These are phyloP conservation scores for Gossypium herbaceum DNA, from an alignment of 345 rosid genomes.

Conservation along the genomic window DNA sequence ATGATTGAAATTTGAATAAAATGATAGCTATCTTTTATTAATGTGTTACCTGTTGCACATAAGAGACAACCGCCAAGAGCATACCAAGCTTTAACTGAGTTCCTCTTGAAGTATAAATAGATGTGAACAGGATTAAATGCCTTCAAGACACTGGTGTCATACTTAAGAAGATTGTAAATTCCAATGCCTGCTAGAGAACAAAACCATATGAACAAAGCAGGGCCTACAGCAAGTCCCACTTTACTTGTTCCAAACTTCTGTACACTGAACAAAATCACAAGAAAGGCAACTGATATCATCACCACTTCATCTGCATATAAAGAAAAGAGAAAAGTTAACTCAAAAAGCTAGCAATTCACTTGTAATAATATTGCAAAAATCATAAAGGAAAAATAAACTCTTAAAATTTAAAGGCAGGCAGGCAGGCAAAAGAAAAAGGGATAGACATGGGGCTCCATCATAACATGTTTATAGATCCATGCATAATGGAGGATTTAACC, in stretches of 20 bases:
- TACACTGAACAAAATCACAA: conserved; percentile 87
- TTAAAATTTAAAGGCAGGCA: not conserved
- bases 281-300: conserved; percentile 89
- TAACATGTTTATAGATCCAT: not conserved
- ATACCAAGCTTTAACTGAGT: conserved; percentile 81
- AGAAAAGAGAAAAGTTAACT: conserved; percentile 26
- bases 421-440: not conserved
- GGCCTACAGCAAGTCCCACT: conserved; percentile 91
- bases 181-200: conserved; percentile 92
- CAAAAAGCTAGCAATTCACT: conserved; percentile 15
- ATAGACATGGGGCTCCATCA: not conserved
- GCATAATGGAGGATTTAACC: not conserved
- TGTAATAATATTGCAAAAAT: conserved; percentile 2
- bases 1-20: not conserved
- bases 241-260: conserved; percentile 99
- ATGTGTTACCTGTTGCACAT: conserved; percentile 79
- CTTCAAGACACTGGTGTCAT: conserved; percentile 64
- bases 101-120: conserved; percentile 84
- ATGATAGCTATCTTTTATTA: not conserved
- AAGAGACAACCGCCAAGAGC: conserved; percentile 83
- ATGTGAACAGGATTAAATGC: conserved; percentile 93
- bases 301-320: conserved; percentile 78
- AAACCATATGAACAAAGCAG: conserved; percentile 95
- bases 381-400: not conserved
- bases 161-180: conserved; percentile 74